Conservation (phyloP, 116 monocot genomes). For the Phalaenopsis hybrid region DNA sequence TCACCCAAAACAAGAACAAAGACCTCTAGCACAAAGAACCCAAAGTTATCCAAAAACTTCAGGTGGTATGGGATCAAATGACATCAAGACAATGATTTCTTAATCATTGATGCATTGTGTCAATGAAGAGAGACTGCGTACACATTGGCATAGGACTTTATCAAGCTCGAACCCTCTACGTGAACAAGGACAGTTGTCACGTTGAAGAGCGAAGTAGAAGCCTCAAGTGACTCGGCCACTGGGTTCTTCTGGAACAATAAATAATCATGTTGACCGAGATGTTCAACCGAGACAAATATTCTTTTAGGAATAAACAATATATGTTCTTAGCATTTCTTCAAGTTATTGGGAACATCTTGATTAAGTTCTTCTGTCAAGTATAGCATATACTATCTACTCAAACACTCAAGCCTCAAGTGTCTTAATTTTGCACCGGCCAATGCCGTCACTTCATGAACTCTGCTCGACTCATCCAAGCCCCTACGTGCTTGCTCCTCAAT, state of each 20-base stretch:
- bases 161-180: not conserved
- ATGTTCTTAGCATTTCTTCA: no score
- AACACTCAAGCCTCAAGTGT: not conserved
- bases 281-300: not conserved
- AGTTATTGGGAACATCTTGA: no score
- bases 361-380: no score
- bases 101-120: not conserved
- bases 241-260: not conserved
- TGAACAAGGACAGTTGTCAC: not conserved
- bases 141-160: not conserved
- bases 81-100: not conserved
- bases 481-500: no score
- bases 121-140: not conserved
- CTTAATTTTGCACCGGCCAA: no score
- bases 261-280: not conserved
- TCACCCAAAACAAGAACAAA: no score
- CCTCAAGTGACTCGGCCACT: not conserved
- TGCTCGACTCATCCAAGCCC: no score
- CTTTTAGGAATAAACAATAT: no score
- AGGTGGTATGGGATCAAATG: not conserved
- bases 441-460: no score
- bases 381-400: no score
- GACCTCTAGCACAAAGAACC: no score
- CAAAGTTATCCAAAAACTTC: not conserved
- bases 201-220: not conserved